Evolutionary conservation across 179 eudicot genomes (phyloP).

Genomic region (Spergularia azorica): DNA sequence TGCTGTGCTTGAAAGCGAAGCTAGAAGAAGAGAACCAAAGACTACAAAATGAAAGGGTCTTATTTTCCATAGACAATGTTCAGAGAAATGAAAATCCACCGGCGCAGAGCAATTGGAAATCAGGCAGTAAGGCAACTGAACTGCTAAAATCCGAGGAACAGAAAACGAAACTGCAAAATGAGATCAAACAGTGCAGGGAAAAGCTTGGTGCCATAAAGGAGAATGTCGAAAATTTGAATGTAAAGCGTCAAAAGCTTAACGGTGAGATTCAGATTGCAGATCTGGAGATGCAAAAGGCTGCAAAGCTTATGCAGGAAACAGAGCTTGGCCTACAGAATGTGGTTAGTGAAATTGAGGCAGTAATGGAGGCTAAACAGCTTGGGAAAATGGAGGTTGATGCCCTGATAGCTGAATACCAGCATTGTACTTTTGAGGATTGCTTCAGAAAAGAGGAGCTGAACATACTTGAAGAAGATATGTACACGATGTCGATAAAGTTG

Average conservation of each 20-base stretch:
- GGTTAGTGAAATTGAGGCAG: slow-evolving; percentile 49
- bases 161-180: slow-evolving; percentile 65
- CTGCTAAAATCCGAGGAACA: slow-evolving; percentile 87
- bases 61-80: slow-evolving; percentile 73
- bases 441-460: slow-evolving; percentile 57
- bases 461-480: slow-evolving; percentile 60
- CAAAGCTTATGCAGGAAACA: slow-evolving; percentile 42
- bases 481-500: slow-evolving; percentile 13
- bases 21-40: slow-evolving; percentile 62
- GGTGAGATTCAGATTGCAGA: slow-evolving; percentile 39
- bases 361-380: slow-evolving; percentile 53
- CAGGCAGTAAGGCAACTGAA: slow-evolving; percentile 77
- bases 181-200: slow-evolving; percentile 58
- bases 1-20: slow-evolving; percentile 46
- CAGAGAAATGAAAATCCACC: slow-evolving; percentile 45
- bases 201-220: slow-evolving; percentile 53
- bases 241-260: slow-evolving; percentile 42
- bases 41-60: slow-evolving; percentile 72
- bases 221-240: slow-evolving; percentile 49
- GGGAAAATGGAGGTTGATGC: slow-evolving; percentile 56
- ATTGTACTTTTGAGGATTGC: slow-evolving; percentile 48
- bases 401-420: slow-evolving; percentile 57
- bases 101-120: slow-evolving; percentile 49
- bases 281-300: slow-evolving; percentile 45
- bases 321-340: slow-evolving; percentile 44